These are phyloP conservation scores for Malassezia slooffiae DNA, from an alignment of 1,284 basidiomycete genomes.

Conservation along the genomic window DNA sequence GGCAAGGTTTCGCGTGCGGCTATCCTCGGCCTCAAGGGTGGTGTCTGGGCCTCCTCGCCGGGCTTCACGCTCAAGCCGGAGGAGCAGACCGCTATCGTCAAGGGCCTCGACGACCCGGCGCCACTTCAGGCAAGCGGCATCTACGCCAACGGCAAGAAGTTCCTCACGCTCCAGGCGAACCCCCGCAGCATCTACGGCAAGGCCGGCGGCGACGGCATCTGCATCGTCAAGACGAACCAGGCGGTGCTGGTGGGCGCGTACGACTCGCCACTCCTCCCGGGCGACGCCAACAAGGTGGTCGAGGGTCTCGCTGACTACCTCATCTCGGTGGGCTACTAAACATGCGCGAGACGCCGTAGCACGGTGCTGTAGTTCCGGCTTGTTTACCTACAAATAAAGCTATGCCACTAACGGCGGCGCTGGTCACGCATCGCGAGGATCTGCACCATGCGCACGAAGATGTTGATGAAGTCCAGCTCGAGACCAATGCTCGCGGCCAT, in stretches of 20 bases:
- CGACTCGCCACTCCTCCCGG: constrained; percentile 55
- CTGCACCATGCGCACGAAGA: constrained; percentile 63
- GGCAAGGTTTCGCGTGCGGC: constrained; percentile 68
- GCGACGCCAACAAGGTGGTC: constrained; percentile 63
- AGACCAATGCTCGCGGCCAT: constrained; percentile 63
- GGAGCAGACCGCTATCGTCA: constrained; percentile 63
- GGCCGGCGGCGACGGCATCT: constrained; percentile 64
- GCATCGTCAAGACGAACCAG: constrained; percentile 77
- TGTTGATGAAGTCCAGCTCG: constrained; percentile 71
- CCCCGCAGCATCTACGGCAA: constrained; percentile 64
- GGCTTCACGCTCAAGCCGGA: constrained; percentile 65
- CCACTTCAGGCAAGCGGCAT: constrained; percentile 55
- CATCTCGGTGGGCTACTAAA: constrained; percentile 36
- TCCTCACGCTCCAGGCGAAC: constrained; percentile 60
- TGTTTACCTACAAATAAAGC: background rate
- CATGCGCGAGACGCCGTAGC: too few relatives aligned
- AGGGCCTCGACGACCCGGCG: constrained; percentile 53
- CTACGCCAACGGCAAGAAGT: constrained; percentile 65
- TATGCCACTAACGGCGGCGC: constrained; percentile 24
- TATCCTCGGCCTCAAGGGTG: constrained; percentile 72
- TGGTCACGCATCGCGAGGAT: constrained; percentile 56
- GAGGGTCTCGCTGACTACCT: constrained; percentile 50
- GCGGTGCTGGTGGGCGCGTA: constrained; percentile 77
- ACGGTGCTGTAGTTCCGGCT: background rate
- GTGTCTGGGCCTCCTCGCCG: constrained; percentile 69